Evolutionary conservation across 2,329 filamentous ascomycete genomes (phyloP), one percentile per base, ranked within the genome.

Genomic region (Didymellaceae sp.): DNA sequence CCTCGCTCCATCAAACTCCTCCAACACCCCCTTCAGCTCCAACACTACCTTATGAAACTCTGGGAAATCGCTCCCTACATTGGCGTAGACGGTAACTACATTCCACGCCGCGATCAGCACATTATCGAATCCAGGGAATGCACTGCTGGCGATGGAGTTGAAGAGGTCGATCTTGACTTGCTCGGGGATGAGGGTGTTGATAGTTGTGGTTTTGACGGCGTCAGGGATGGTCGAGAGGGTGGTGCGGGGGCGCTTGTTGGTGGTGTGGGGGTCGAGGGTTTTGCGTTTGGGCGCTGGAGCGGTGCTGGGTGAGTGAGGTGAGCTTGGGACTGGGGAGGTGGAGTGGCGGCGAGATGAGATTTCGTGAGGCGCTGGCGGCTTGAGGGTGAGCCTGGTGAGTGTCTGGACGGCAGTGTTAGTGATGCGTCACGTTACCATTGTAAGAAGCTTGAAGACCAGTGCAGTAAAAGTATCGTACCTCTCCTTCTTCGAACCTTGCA

Each of bases 51-150:
- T 54, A 33, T 69, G 62, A 9, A 72, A 55, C 8, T 62, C 65
- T 1, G 58, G 50, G 17, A 64, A 64, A 40, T 71, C 63, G 10
- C 55, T 66, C 1, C 66, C 67, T 2, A 60, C 49, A 14, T 60
- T 52, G 14, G 55, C 48, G 40, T 69, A 67, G n/a, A 72, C 53
- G 0, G 60, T 62, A 3, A 70, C 58, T 3, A 67, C 62, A 25
- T 71, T 72, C 67, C 67, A 70, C 0, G 62, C 55, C 11, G 68
- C 67, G 37, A 59, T 62, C 54, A 71, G 60, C 35, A 71, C 22
- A 26, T 66, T 63, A 32, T 71, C 63, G 41, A 70, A 67, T 28
- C 62, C 61, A 1, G 68, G 66, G 7, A 71, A 64, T 0, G 66
- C 65, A 0, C 59, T 55, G 28, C 59, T 61, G 21, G 61, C 37